Conservation (phyloP, 495 filamentous ascomycete species). For the Penicillium ucsense region DNA sequence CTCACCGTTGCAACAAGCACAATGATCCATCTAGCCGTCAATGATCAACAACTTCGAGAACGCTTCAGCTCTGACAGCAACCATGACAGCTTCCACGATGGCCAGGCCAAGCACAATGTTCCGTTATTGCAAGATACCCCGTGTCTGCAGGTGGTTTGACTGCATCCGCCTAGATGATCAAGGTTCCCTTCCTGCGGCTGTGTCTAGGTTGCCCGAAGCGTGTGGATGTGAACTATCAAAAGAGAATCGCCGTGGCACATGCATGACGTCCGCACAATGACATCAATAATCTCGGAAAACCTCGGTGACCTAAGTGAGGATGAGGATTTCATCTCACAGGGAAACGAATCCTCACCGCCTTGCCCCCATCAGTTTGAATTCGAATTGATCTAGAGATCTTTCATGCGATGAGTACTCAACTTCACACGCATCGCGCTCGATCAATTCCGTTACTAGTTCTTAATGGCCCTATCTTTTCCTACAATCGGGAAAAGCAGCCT, state of each 20-base stretch:
- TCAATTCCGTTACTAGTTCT: not conserved
- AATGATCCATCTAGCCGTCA: too few species aligned
- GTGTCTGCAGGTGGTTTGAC: constrained; percentile 1
- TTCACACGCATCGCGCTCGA: constrained; percentile 2
- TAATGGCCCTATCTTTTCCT: constrained; percentile 5
- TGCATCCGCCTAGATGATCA: constrained; percentile 3
- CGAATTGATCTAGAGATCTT: not conserved
- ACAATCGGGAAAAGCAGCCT: constrained; percentile 7
- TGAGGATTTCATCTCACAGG: constrained; percentile 7
- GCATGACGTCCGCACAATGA: constrained; percentile 3
- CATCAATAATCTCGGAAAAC: constrained; percentile 4
- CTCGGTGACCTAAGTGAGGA: constrained; percentile 5
- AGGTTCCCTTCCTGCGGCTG: not conserved
- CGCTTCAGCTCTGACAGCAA: too few species aligned
- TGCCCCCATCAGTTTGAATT: not conserved
- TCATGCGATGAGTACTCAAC: not conserved
- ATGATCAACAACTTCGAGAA: too few species aligned
- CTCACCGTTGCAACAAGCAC: too few species aligned
- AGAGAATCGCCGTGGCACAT: not conserved
- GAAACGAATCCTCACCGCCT: not conserved
- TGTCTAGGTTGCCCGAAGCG: not conserved
- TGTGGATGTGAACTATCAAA: not conserved
- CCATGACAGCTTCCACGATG: too few species aligned
- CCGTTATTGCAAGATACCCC: constrained; percentile 6
- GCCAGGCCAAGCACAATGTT: not conserved